phyloP scores from a whole-genome alignment of 441 rosid species.

The Pelargonium australe region DNA sequence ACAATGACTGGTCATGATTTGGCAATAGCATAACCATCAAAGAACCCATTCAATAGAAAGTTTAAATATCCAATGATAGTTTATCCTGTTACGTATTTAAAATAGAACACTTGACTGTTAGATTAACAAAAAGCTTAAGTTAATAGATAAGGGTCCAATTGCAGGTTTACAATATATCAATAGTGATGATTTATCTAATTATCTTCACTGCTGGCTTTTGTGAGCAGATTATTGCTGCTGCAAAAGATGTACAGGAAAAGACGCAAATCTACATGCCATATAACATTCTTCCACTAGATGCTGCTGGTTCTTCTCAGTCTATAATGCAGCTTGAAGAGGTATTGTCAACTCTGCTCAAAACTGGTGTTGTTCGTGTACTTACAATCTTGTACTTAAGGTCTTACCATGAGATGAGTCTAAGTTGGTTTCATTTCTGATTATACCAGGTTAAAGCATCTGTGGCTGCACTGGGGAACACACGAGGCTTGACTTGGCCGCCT shows the following conservation, averaged over 20 bases:
- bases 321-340: constrained; percentile 97
- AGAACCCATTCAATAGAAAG: no score
- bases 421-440: no score
- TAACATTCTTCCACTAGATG: constrained; percentile 92
- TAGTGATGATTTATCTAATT: constrained; percentile 6
- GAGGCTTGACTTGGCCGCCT: constrained; percentile 82
- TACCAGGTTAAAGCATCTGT: not conserved
- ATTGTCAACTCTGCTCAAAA: constrained; percentile 12
- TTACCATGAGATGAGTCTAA: not conserved
- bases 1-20: constrained; percentile 11
- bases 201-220: constrained; percentile 16
- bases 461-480: constrained; percentile 41
- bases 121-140: no score
- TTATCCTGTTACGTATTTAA: no score
- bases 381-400: not conserved
- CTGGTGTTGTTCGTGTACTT: not conserved
- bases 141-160: no score
- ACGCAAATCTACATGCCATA: constrained; percentile 88
- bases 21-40: not conserved
- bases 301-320: constrained; percentile 89
- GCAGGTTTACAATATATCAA: no score
- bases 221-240: constrained; percentile 90
- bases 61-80: no score
- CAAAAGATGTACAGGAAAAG: constrained; percentile 96
- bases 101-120: no score